Evolutionary conservation across 2,329 filamentous ascomycete genomes (phyloP).

Genomic region (Fusarium torulosum): DNA sequence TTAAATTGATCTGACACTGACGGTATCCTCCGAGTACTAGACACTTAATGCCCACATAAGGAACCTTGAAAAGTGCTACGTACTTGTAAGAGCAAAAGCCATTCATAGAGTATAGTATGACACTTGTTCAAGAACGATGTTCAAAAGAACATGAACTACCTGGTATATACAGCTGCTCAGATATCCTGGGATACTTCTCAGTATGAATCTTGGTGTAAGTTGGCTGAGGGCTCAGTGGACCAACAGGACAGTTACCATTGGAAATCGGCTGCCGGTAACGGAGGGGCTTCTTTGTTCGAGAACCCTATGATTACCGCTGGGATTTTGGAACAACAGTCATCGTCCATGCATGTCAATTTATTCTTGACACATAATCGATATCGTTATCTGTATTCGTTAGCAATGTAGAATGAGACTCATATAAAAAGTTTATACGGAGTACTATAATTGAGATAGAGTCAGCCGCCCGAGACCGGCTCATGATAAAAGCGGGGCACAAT

Average conservation of each 20-base stretch:
- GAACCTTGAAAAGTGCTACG: no score
- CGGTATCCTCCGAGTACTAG: not conserved
- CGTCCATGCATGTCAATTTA: no score
- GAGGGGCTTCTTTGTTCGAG: not conserved
- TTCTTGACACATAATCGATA: not conserved
- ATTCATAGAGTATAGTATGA: not conserved
- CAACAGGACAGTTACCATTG: slow-evolving; percentile 38
- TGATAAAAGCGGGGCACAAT: slow-evolving; percentile 19
- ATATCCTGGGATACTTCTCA: not conserved
- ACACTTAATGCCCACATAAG: no score
- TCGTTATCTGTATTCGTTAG: not conserved
- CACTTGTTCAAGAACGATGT: not conserved
- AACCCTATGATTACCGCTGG: not conserved
- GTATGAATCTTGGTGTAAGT: slow-evolving; percentile 1
- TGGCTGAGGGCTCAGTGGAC: slow-evolving; percentile 12
- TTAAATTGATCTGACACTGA: not conserved
- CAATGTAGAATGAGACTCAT: not conserved
- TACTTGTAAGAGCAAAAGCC: not conserved
- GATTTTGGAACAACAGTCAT: not conserved
- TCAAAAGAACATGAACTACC: not conserved
- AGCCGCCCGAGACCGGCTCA: slow-evolving; percentile 27
- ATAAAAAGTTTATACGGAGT: not conserved
- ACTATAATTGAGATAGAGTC: not conserved
- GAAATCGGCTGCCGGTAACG: slow-evolving; percentile 39
- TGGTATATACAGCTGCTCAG: not conserved